Percentiles rank a stretch among this genome's conserved stretches.
Conservation (phyloP, 108 stramenopile genomes). For the Cyclotella choctawhatcheeana region DNA sequence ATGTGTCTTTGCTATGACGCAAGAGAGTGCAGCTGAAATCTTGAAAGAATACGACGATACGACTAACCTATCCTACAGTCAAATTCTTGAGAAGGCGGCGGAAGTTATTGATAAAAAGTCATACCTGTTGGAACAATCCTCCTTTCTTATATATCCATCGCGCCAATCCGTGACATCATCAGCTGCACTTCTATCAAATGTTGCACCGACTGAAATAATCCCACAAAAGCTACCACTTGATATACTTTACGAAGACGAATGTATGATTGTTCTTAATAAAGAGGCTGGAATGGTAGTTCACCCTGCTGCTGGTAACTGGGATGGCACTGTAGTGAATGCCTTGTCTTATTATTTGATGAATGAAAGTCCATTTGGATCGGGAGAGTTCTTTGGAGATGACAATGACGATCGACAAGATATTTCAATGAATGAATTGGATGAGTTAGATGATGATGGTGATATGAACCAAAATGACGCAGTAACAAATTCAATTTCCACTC, state of each 20-base stretch:
- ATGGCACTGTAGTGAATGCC: slow-evolving; percentile 95
- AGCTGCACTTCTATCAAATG: slow-evolving; percentile 47
- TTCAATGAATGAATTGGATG: neutral
- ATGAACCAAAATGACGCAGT: slow-evolving; percentile 65
- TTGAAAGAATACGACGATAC: neutral
- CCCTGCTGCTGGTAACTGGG: slow-evolving; percentile 97
- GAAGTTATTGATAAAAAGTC: slow-evolving; percentile 41
- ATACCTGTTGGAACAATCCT: slow-evolving; percentile 31
- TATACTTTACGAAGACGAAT: slow-evolving; percentile 92
- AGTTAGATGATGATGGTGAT: slow-evolving; percentile 28
- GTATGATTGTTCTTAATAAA: slow-evolving; percentile 93
- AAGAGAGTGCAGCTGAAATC: slow-evolving; percentile 29
- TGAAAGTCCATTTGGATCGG: slow-evolving; percentile 67
- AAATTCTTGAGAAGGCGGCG: slow-evolving; percentile 26
- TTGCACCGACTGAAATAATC: slow-evolving; percentile 67
- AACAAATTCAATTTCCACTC: slow-evolving; percentile 54
- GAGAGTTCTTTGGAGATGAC: slow-evolving; percentile 57
- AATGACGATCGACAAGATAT: neutral
- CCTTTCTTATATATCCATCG: slow-evolving; percentile 49
- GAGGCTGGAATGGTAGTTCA: slow-evolving; percentile 96
- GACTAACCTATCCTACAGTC: slow-evolving; percentile 18
- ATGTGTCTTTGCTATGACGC: slow-evolving; percentile 43
- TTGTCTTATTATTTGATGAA: slow-evolving; percentile 86
- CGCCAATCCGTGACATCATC: slow-evolving; percentile 49
- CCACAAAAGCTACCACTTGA: slow-evolving; percentile 82